Conservation (phyloP, 192 early-diverging fungal species). For the Mortierella alpina region DNA sequence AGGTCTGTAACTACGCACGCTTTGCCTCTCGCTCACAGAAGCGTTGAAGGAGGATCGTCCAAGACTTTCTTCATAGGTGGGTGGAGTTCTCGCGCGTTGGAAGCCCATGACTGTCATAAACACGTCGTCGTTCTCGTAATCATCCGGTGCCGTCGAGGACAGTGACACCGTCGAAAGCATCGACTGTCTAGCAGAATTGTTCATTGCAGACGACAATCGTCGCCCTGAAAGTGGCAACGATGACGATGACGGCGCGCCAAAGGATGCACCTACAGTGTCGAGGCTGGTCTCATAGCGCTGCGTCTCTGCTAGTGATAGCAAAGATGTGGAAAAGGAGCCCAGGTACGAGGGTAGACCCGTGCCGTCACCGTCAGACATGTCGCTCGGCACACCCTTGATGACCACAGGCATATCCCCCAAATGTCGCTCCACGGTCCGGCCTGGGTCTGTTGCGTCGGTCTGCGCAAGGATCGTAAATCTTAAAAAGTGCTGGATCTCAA, state of each 20-base stretch:
- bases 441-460: background rate
- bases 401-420: conserved; percentile 28
- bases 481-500: conserved; percentile 37
- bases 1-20: background rate
- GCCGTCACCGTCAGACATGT: background rate
- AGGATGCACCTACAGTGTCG: background rate
- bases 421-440: background rate
- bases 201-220: background rate
- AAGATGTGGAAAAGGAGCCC: conserved; percentile 23
- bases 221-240: too few species aligned
- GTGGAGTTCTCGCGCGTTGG: background rate
- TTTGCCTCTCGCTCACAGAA: background rate
- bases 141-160: background rate
- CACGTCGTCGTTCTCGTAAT: conserved; percentile 2
- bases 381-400: conserved; percentile 4
- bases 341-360: conserved; percentile 22
- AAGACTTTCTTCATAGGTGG: conserved; percentile 8
- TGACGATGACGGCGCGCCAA: too few species aligned
- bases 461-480: conserved; percentile 4
- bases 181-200: background rate
- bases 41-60: background rate
- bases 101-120: conserved; percentile 3
- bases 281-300: conserved; percentile 2
- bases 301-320: conserved; percentile 1
- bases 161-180: background rate